Conservation (phyloP, 148 eudicot species). For the Silene conica region DNA sequence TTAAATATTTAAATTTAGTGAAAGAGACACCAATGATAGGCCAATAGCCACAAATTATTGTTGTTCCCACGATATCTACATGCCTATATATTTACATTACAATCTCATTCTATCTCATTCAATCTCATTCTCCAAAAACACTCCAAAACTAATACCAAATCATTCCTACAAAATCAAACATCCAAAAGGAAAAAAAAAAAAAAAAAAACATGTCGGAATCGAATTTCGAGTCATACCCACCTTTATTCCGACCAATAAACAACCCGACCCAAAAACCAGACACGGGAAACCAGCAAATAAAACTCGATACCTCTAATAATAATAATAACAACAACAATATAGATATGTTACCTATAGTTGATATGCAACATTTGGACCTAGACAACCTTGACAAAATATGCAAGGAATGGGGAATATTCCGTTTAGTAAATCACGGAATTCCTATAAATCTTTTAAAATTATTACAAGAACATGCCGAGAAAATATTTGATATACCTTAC, state of each 20-base stretch:
- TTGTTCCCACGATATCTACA: too few species aligned
- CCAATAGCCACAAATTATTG: too few species aligned
- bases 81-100: too few species aligned
- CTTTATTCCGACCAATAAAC: slow-evolving; percentile 25
- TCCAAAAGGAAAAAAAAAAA: too few species aligned
- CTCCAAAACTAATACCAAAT: too few species aligned
- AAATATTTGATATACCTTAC: slow-evolving; percentile 33
- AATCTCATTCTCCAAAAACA: too few species aligned
- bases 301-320: neutral
- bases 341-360: slow-evolving; percentile 42
- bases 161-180: too few species aligned
- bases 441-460: slow-evolving; percentile 34
- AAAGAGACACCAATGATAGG: too few species aligned
- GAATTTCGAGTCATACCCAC: slow-evolving; percentile 33
- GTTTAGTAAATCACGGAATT: slow-evolving; percentile 70
- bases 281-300: neutral
- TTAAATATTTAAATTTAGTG: too few species aligned
- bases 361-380: slow-evolving; percentile 33
- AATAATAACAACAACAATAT: neutral
- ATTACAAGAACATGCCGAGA: slow-evolving; percentile 33
- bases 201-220: too few species aligned
- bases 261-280: slow-evolving; percentile 8
- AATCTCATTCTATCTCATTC: too few species aligned
- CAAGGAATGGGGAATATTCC: slow-evolving; percentile 66
- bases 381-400: slow-evolving; percentile 37